Base-by-base conservation (phyloP, 352 stramenopile genomes). In the Phytophthora boehmeriae region DNA sequence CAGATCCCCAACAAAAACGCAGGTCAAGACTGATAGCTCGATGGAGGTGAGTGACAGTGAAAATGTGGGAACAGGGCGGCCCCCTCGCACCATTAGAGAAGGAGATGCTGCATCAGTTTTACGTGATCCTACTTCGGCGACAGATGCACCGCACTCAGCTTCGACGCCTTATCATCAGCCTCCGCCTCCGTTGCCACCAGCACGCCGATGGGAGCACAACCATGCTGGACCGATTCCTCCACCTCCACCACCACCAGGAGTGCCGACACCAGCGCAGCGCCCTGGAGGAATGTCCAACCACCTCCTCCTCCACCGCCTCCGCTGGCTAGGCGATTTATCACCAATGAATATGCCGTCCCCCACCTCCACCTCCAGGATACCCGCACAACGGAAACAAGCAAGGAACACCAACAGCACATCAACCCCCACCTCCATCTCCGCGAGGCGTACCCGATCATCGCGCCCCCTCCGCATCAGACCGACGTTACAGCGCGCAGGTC, bases 41-140 rank as follows among this genome's bases (percentile, higher is more conserved):
- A 92, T 90, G 83, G 83, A 90, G 30, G 53, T 90, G 39, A 90
- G 77, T 20, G 83, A 90, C 46, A 74, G 48, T 14, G 78, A 88
- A 36, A 76, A 83, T 17, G 20, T 35, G 13, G 52, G 28, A 32
- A 50, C 53, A 6, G 58, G 39, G 34, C 47, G 62, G 47, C 30
- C 25, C 23, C 41, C 11, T 17, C 25, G 32, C n/a, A 14, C 13
- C 25, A 3, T 19, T 16, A 41, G 13, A 34, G 17, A 35, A 41
- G 45, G 27, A 46, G 45, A 6, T 30, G 22, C 46, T 23, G 57
- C 39, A 11, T 27, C 25, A 39, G 22, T 19, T 36, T 48, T 46
- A 36, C 47, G 53, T 50, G 48, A 2, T 39, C 45, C 43, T n/a
- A 39, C 5, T 35, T 46, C 47, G n/a, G 10, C 27, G 8, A 13